Percentiles rank a stretch among this genome's conserved stretches.
Evolutionary conservation across 2,329 filamentous ascomycete species (phyloP).

Genomic region (Alternaria dauci): DNA sequence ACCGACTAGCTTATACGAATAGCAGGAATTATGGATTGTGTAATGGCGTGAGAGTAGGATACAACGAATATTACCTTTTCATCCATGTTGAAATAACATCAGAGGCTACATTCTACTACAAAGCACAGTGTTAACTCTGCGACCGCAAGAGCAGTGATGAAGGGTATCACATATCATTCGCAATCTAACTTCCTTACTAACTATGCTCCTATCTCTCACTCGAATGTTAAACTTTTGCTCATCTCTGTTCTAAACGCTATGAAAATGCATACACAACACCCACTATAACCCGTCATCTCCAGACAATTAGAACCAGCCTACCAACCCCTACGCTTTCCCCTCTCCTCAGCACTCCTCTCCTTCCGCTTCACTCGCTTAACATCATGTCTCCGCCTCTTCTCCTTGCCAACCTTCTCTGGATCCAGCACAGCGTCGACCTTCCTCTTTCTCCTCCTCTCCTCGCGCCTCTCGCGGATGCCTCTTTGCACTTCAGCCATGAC

Average conservation of each 20-base stretch:
- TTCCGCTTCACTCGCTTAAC: conserved; percentile 65
- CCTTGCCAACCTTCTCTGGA: conserved; percentile 77
- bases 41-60: neutral
- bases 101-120: too few species aligned
- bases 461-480: conserved; percentile 73
- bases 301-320: conserved; percentile 41
- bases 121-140: neutral
- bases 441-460: conserved; percentile 81
- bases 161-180: conserved; percentile 2
- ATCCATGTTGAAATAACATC: too few species aligned
- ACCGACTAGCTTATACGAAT: neutral
- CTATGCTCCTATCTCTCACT: neutral
- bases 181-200: neutral
- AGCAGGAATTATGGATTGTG: neutral
- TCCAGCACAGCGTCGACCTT: conserved; percentile 85
- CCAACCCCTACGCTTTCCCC: conserved; percentile 75
- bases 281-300: neutral
- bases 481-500: conserved; percentile 77
- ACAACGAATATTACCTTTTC: neutral
- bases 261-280: neutral
- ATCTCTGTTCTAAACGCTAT: neutral
- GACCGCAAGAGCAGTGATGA: neutral
- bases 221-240: neutral
- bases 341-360: conserved; percentile 76
- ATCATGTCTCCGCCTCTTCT: conserved; percentile 78